Evolutionary conservation across 169 alveolate species (phyloP).

Genomic region (Plasmodium blacklocki): DNA sequence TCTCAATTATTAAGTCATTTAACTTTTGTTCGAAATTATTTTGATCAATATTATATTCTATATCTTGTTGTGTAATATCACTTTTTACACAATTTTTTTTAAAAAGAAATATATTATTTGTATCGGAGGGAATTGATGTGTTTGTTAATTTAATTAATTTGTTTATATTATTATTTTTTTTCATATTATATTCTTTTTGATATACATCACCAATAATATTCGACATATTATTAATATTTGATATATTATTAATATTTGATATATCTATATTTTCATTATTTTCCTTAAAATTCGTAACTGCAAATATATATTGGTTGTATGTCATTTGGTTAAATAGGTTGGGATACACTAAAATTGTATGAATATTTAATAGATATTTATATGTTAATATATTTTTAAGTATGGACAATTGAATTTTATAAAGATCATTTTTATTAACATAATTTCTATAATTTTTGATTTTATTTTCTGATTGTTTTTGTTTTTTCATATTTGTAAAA

Average conservation of each 20-base stretch:
- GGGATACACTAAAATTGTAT: slow-evolving; percentile 62
- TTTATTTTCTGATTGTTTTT: slow-evolving; percentile 38
- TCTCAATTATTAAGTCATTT: slow-evolving; percentile 20
- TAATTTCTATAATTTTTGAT: slow-evolving; percentile 33
- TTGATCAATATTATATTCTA: neutral
- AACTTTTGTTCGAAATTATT: slow-evolving; percentile 34
- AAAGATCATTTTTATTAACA: slow-evolving; percentile 20
- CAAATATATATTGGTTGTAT: slow-evolving; percentile 50
- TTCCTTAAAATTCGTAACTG: neutral
- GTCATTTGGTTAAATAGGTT: slow-evolving; percentile 27
- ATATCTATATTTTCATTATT: neutral
- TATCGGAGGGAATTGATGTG: too few species aligned
- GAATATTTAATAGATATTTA: slow-evolving; percentile 53
- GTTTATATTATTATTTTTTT: too few species aligned
- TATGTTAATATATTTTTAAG: slow-evolving; percentile 52
- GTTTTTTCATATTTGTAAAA: slow-evolving; percentile 21
- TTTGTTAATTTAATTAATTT: too few species aligned
- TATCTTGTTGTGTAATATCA: too few species aligned
- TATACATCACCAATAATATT: too few species aligned
- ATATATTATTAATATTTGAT: too few species aligned
- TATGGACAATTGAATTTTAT: slow-evolving; percentile 33
- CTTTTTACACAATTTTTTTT: too few species aligned
- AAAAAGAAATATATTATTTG: too few species aligned
- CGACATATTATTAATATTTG: too few species aligned
- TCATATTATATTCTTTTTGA: too few species aligned